Base-by-base conservation (phyloP, 1,284 basidiomycete genomes). In the Trametes sp. region DNA sequence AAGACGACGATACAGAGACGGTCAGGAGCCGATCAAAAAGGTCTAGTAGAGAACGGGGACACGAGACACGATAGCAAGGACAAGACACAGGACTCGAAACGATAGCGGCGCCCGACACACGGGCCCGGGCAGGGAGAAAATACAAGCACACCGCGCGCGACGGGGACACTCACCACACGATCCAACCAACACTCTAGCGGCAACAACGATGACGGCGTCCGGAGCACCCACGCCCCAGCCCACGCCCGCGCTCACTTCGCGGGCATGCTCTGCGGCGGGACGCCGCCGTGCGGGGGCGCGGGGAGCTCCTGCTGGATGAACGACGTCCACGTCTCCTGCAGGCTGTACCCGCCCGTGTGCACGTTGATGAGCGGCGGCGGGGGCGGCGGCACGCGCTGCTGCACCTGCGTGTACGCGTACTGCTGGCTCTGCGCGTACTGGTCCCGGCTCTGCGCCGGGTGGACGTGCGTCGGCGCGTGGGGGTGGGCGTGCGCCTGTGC, bases 311-410 rank as follows among this genome's bases (percentile, higher is more conserved):
- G 74, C 42, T 76, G 75, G 57, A 73, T 71, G 54, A 76, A 75
- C 63, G 74, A 73, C 60, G 70, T 72, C 76, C 76, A 76, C 53
- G 75, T 72, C 62, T 77, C 76, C 62, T 71, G 69, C 64, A 76
- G 62, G 33, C 71, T 75, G 61, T 71, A 71, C 61, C 66, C 45
- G 58, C 57, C 62, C 44, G 63, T 49, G 54, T 67, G 60, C 65
- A 63, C 64, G 29, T 61, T 54, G 50, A 63, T 36, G 46, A 65
- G 50, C 52, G 62, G 62, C 21, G 49, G 55, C 24, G 58, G 63
- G 9, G 45, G 57, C 24, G 60, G 52, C 58, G 54, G 53, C 51
- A 58, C 36, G 55, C 59, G 65, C 61, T 65, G 69, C 45, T 58
- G 59, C 48, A 59, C 60, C 50, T 66, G 67, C 45, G 42, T n/a